Evolutionary conservation across 2,329 filamentous ascomycete genomes (phyloP), one percentile per base, ranked within the genome.

Genomic region (Talaromyces sp.): DNA sequence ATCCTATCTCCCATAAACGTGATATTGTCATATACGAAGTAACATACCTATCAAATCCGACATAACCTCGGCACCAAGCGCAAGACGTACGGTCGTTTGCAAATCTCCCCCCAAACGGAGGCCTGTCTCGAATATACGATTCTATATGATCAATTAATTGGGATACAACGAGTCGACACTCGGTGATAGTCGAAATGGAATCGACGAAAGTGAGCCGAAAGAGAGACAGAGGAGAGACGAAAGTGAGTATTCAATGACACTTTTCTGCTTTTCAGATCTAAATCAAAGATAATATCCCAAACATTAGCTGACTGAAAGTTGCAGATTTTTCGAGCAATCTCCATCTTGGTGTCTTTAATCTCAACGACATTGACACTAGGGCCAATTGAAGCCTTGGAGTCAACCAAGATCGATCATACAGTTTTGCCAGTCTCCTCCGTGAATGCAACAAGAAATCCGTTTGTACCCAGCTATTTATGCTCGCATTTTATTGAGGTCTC

Each of bases 371-470:
- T 87, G 93, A 77, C 89, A 89, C 74, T 83, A 90, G 69, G 84
- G 97, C 68, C 88, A 92, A 9, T 86, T 89, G 71, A 83, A 90
- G 77, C 83, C 74, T 96, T 59, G 93, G 98, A 73, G 80, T 87
- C 65, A 85, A 90, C 71, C 92, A 97, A 81, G 95, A 99, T 80
- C 99, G 95, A 95, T 90, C 93, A 0, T 96, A 97, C 85, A 99
- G 98, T 85, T 99, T 97, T 74, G 95, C 95, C 54, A 91, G 93
- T 70, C 93, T 98, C 88, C 86, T 98, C 63, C 94, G 94, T 74
- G 97, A 96, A 83, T 87, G 89, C 60, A 92, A 93, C 70, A 87
- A 90, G 79, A 85, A 96, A 80, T 90, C 68, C 88, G 95, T 71
- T 83, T 99, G 35, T 99, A 99, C 81, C 88, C 98, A 27, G 94